Base-by-base conservation (phyloP, 2,329 filamentous ascomycete species). In the Coccinonectria pachysandricola region DNA sequence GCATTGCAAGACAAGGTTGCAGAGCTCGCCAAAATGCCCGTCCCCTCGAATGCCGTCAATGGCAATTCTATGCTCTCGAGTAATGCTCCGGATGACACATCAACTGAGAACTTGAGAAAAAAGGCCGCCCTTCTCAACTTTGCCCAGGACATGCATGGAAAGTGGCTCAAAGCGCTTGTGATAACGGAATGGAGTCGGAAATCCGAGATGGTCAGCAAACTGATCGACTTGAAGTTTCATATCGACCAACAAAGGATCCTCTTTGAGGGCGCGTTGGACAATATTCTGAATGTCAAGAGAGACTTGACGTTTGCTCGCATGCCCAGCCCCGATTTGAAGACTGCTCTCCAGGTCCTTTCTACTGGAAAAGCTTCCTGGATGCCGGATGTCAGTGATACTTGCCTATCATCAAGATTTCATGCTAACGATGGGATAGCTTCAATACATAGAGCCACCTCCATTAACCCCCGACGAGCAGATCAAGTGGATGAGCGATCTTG, bases 101-200 rank as follows among this genome's bases (percentile, higher is more conserved):
- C 74, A 2, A 50, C 54, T 19, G 74, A 78, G 34, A 88, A 84
- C 46, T 46, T 82, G 8, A 64, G 68, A 16, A 94, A 93, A 58
- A 95, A 94, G 56, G 58, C 72, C 15, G 57, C 65, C 18, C 54
- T 95, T 27, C 56, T 94, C 32, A 73, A 81, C 21, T 93, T 91
- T 57, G 75, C 81, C 7, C 79, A 88, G 50, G 71, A 75, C 12
- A 74, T 80, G 46, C 79, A 94, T 47, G 75, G 79, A 15, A 85
- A 84, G 59, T 96, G 92, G 65, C 84, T 93, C 52, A 96, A 98
- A 59, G 72, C 87, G 6, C 65, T 95, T 12, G 85, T 98, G 12
- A 77, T 98, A 23, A 76, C 81, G 2, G 80, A 91, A 56, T 98
- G 91, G 91, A 83, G 81, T 49, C 71, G 81, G 46, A 79, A 82